Evolutionary conservation across 148 eudicot species (phyloP), one percentile per base, ranked within the genome.

Genomic region (Rhododendron mucronatum): DNA sequence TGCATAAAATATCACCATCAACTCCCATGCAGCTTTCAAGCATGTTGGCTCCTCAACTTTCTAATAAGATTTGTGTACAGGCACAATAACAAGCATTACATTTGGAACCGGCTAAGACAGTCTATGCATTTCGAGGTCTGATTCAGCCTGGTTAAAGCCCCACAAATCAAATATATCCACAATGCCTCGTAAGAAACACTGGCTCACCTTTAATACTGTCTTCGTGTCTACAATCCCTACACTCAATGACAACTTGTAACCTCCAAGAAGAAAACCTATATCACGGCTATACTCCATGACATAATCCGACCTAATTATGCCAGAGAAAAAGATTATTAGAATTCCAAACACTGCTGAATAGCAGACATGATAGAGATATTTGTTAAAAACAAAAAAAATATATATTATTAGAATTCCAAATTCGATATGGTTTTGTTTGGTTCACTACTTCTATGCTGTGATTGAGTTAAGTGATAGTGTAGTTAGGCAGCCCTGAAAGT

Each of bases 1-100:
- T 21, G 93, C 98, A 88, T 95, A 97, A 90, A 97, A 97, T 50
- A 95, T 90, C 86, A 94, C 98, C 87, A 95, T 73, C 88, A 97
- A 92, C 91, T 95, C 99, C 99, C 99, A 97, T 23, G 98, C 98
- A 85, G 99, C 96, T 92, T 93, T 97, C 88, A 95, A 85, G 91
- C 90, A 83, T 44, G 91, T 92, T 90, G 93, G 96, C 91, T 93
- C 93, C 83, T 94, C 94, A 79, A 87, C 91, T 53, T 87, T 91
- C 99, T 97, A 81, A 50, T 21, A 15, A 87, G 9, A 51, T 82
- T 44, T 61, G 26, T 35, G 44, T 45, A 69, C 30, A 75, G 74
- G 80, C 76, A 74, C 41, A n/a, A 69, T 23, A 73, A 71, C 35
- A 18, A 2, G 41, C n/a, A 61, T 84, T 78, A 69, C 84, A 78